Evolutionary conservation across 805 yeast species (phyloP).

Genomic region (Spathaspora boniae): DNA sequence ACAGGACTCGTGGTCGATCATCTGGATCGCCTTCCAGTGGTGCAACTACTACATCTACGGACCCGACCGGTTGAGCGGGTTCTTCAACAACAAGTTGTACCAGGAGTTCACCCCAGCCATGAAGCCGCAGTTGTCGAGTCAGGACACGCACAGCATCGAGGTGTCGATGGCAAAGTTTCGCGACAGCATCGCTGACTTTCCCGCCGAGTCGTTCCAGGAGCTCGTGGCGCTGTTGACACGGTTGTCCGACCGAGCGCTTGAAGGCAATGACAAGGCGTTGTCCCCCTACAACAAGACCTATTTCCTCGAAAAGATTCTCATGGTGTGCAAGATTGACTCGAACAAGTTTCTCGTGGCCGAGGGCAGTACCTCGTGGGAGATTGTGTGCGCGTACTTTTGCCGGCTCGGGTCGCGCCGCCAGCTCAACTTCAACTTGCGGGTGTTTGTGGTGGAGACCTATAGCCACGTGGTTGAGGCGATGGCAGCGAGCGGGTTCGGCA

Average conservation of each 20-base stretch:
- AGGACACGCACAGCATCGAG: constrained; percentile 52
- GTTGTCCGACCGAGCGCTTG: constrained; percentile 31
- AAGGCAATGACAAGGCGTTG: constrained; percentile 15
- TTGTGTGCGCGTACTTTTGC: constrained; percentile 45
- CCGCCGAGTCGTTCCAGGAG: constrained; percentile 45
- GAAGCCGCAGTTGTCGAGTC: constrained; percentile 34
- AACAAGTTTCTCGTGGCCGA: constrained; percentile 45
- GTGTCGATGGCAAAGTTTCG: constrained; percentile 55
- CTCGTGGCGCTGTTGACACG: constrained; percentile 46
- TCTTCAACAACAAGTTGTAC: constrained; percentile 28
- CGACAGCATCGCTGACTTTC: constrained; percentile 57
- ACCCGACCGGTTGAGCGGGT: constrained; percentile 30
- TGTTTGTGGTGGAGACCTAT: constrained; percentile 48
- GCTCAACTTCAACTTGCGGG: constrained; percentile 40
- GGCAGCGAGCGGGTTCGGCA: constrained; percentile 39
- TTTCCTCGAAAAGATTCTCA: constrained; percentile 51
- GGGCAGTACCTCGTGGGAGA: constrained; percentile 43
- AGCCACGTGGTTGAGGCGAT: constrained; percentile 45
- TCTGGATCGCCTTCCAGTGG: constrained; percentile 71
- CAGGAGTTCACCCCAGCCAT: constrained; percentile 15
- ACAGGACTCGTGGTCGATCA: constrained; percentile 60
- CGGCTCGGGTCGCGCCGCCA: constrained; percentile 42
- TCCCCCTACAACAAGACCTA: constrained; percentile 58
- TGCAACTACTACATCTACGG: constrained; percentile 69
- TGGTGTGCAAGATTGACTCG: constrained; percentile 50